Evolutionary conservation across 2,329 filamentous ascomycete genomes (phyloP), one percentile per base, ranked within the genome.

Genomic region (Aspergillus sclerotialis): DNA sequence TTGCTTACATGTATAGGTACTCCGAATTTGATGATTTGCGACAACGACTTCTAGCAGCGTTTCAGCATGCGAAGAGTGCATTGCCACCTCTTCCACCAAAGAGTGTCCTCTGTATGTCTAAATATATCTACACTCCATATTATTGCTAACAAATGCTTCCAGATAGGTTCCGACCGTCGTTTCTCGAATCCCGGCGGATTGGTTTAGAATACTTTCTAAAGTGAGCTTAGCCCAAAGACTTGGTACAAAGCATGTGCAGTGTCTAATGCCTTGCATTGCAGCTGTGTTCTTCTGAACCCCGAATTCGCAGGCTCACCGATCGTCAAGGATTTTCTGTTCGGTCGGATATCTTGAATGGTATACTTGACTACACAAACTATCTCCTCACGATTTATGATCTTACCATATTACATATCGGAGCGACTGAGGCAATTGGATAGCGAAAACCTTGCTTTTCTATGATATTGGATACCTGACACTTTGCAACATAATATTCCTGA

Each of bases 141-240:
- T 21, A 21, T 21, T 9, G 18, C 42, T 34, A 36, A 45, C 52
- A 36, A 19, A 18, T 11, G 1, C n/a, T 7, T 32, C 32, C 46
- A 75, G 72, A 72, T 49, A 72, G 73, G 43, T 94, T 95, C 55
- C 75, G 84, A 33, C 80, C 85, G 8, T 76, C 75, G 33, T 96
- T 98, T 58, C 72, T 98, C 12, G 89, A 95, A 60, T 81, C 82
- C 53, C 75, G 92, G 52, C 79, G 86, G 47, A 73, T 78, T 27
- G 90, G 89, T 5, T 68, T 98, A 39, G 81, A 86, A 55, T 94
- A 96, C 57, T 98, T 96, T 57, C 67, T 98, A 35, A 94, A 94
- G 88, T 94, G 67, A 40, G 83, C 69, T 12, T 17, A 4, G 4
- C 13, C 7, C 7, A 14, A 7, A 14, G 12, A 7, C 12, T 14